phyloP scores from a whole-genome alignment of 2,329 filamentous ascomycete species.

The Penicillium sclerotiorum region DNA sequence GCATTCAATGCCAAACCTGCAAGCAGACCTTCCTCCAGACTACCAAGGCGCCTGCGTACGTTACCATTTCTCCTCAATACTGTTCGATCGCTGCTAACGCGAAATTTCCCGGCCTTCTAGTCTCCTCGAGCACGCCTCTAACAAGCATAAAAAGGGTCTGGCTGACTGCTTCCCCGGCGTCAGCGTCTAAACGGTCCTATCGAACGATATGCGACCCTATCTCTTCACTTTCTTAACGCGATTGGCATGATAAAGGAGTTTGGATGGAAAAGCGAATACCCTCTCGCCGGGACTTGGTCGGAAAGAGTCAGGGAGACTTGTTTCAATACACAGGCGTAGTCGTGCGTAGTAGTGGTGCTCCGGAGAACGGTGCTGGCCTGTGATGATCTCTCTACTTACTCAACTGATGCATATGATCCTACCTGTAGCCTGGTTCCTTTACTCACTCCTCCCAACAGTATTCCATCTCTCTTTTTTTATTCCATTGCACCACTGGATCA shows the following conservation, averaged over 20 bases:
- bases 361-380: neutral
- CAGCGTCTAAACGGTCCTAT: neutral
- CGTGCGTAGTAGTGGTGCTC: neutral
- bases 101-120: neutral
- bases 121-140: conserved; percentile 70
- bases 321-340: neutral
- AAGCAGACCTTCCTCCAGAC: conserved; percentile 79
- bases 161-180: conserved; percentile 68
- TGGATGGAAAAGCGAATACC: neutral
- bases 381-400: conserved; percentile 1
- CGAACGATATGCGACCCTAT: neutral
- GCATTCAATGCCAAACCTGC: conserved; percentile 76
- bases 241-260: conserved; percentile 3
- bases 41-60: conserved; percentile 65
- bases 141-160: conserved; percentile 75
- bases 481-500: neutral
- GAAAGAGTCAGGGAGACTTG: neutral
- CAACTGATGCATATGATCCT: conserved; percentile 4
- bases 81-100: conserved; percentile 7
- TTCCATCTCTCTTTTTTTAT: neutral
- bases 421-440: neutral
- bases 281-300: neutral
- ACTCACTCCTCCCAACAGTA: conserved; percentile 1
- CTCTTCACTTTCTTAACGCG: neutral
- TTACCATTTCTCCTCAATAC: neutral